Conservation (phyloP, 2,329 filamentous ascomycete species). For the Exserohilum turcica region DNA sequence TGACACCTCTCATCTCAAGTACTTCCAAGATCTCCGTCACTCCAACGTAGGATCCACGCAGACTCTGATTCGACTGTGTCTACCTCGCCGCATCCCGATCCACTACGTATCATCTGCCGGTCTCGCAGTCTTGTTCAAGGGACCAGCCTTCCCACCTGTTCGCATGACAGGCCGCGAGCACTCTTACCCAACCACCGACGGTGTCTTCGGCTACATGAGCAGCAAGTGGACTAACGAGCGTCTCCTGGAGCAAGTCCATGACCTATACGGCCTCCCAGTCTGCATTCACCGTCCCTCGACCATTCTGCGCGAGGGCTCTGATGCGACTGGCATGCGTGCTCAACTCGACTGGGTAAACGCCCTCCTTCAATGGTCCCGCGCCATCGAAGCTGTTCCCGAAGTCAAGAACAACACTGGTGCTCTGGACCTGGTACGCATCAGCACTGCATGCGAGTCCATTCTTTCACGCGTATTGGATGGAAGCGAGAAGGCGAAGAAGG, state of each 20-base stretch:
- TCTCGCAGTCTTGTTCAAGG: neutral
- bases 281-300: conserved; percentile 9
- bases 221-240: conserved; percentile 51
- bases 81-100: neutral
- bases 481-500: neutral
- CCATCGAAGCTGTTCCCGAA: neutral
- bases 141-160: neutral
- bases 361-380: conserved; percentile 3
- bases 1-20: conserved; percentile 9
- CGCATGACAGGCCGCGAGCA: neutral
- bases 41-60: conserved; percentile 11
- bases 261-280: neutral
- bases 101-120: conserved; percentile 4
- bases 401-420: neutral
- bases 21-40: conserved; percentile 2
- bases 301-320: conserved; percentile 6
- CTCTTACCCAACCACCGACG: conserved; percentile 31
- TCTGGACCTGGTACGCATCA: conserved; percentile 2
- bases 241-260: conserved; percentile 37
- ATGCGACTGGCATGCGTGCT: neutral
- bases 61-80: neutral
- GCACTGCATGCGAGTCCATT: neutral
- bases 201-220: conserved; percentile 45
- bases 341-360: conserved; percentile 1
- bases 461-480: neutral